Conservation (phyloP, 306 rosid genomes). For the Cicer yamashitae region DNA sequence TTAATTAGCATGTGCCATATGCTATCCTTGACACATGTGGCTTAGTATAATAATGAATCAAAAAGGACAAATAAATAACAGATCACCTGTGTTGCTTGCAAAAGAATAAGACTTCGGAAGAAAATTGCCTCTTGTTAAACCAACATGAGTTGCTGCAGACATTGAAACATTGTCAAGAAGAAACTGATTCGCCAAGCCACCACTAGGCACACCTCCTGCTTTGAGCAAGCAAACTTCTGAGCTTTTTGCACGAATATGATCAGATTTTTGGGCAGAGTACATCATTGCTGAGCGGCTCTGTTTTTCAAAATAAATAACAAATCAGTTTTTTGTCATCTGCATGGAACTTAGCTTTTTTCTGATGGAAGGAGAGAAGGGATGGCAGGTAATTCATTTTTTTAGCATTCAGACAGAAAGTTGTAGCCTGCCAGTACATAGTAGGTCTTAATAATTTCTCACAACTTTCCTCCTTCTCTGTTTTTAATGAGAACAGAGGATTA, state of each 20-base stretch:
- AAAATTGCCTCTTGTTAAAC: slow-evolving; percentile 67
- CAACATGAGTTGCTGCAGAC: slow-evolving; percentile 66
- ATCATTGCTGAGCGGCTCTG: slow-evolving; percentile 57
- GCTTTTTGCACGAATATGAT: slow-evolving; percentile 57
- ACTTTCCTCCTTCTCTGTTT: slow-evolving; percentile 7
- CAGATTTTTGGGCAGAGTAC: slow-evolving; percentile 54
- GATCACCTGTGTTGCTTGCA: slow-evolving; percentile 72
- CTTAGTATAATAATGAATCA: slow-evolving; percentile 32
- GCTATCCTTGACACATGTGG: slow-evolving; percentile 27
- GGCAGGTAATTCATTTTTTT: slow-evolving; percentile 13
- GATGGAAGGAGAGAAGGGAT: neutral
- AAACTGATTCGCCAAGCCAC: slow-evolving; percentile 64
- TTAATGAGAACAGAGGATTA: neutral
- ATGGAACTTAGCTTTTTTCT: slow-evolving; percentile 19
- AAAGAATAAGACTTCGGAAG: slow-evolving; percentile 70
- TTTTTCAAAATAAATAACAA: slow-evolving; percentile 40
- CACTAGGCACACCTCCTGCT: slow-evolving; percentile 55
- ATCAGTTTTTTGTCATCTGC: slow-evolving; percentile 44
- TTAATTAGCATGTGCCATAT: slow-evolving; percentile 20
- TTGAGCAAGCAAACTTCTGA: slow-evolving; percentile 59
- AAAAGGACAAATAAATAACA: slow-evolving; percentile 22
- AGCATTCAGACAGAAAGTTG: slow-evolving; percentile 33
- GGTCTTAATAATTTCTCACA: neutral
- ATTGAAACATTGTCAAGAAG: slow-evolving; percentile 65
- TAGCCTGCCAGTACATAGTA: slow-evolving; percentile 14